Evolutionary conservation across 1,284 basidiomycete genomes (phyloP), one percentile per base, ranked within the genome.

Genomic region (Boletus hoseneyae): DNA sequence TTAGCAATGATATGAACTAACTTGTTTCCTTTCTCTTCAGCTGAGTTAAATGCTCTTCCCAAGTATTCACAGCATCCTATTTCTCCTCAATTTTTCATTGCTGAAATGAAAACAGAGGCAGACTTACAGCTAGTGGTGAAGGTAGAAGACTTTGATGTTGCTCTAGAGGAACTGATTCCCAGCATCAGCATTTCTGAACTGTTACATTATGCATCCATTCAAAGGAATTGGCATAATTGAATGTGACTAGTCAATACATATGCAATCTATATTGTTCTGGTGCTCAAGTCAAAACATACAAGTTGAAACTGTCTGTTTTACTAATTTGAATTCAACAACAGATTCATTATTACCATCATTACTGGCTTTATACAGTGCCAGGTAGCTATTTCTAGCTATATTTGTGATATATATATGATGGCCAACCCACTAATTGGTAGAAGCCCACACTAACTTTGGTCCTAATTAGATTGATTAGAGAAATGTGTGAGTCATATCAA

Each of bases 11-110:
- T 1, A 23, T 36, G 1, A 29, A 25, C 3, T 40, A 3, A 19
- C 15, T 30, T 2, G 43, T 35, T 43, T 33, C 42, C 23, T 51
- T 47, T 19, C 12, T 46, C 30, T 39, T n/a, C 55, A 86, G 82
- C 71, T 42, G 57, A 66, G 30, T 55, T 88, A 23, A 86, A 85
- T 61, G 62, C 66, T 15, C 58, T 67, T 19, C 67, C 72, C 3
- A 62, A 71, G 2, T 56, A 72, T 42, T 60, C 87, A 57, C 87
- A 87, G 0, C 74, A 83, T 45, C 86, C 90, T 0, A 66, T 98
- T 34, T 97, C 93, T 2, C 79, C 93, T 1, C 94, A 97, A 65
- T 98, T 96, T 62, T 98, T 95, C 61, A 79, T 98, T 6, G 80
- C 90, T 4, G 92, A 96, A 65, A 76, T 98, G 60, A 93, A 94